Conservation (phyloP, 1,139 yeast genomes). For the Hansenula anomala region DNA sequence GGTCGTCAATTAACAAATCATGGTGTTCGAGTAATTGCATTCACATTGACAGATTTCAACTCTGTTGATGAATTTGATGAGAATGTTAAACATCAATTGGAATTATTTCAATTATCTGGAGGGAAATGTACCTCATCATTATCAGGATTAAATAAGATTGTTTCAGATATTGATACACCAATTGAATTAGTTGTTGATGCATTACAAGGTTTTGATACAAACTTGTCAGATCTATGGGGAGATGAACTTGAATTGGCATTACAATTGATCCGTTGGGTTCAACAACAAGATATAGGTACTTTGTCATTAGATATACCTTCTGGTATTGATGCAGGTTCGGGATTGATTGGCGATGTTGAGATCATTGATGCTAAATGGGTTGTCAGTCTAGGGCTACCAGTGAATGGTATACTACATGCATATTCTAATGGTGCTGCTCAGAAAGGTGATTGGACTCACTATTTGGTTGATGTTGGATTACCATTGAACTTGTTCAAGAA, state of each 20-base stretch:
- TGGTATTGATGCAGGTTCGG: conserved; percentile 84
- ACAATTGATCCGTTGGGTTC: conserved; percentile 65
- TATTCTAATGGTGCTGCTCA: conserved; percentile 39
- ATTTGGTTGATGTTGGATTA: conserved; percentile 69
- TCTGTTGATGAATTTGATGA: conserved; percentile 22
- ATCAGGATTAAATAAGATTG: conserved; percentile 29
- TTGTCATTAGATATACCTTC: conserved; percentile 78
- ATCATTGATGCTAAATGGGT: conserved; percentile 32
- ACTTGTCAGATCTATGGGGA: conserved; percentile 42
- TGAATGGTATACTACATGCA: conserved; percentile 60
- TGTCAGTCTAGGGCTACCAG: conserved; percentile 71
- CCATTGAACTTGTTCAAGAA: conserved; percentile 41
- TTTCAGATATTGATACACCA: conserved; percentile 58
- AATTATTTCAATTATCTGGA: conserved; percentile 50
- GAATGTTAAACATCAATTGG: conserved; percentile 37
- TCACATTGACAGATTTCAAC: conserved; percentile 36
- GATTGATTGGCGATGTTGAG: conserved; percentile 35
- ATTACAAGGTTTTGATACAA: conserved; percentile 76
- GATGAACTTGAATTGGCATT: conserved; percentile 43
- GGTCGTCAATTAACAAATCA: conserved; percentile 78
- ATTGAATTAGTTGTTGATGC: conserved; percentile 78
- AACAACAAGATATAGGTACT: conserved; percentile 44
- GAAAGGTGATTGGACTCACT: conserved; percentile 47
- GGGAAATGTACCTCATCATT: conserved; percentile 42
- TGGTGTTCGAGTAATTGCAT: conserved; percentile 65